phyloP scores from a whole-genome alignment of 805 yeast genomes.

The Limtongia smithiae region DNA sequence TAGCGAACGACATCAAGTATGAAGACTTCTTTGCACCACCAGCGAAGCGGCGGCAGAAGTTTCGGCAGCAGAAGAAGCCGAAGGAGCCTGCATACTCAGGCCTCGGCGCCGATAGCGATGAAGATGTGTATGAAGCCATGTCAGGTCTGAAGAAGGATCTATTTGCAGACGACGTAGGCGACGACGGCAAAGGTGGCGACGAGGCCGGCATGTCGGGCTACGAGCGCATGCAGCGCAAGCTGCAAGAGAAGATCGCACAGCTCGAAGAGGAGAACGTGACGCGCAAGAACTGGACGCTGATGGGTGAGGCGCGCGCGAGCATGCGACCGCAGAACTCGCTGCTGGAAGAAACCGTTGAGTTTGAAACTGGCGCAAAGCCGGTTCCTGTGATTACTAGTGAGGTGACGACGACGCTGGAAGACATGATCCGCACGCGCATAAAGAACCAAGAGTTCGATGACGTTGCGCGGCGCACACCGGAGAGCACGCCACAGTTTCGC shows the following conservation, averaged over 20 bases:
- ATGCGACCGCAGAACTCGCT: slow-evolving; percentile 83
- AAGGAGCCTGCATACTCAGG: slow-evolving; percentile 30
- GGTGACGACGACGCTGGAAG: slow-evolving; percentile 81
- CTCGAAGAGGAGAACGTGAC: slow-evolving; percentile 86
- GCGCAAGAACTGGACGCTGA: slow-evolving; percentile 89
- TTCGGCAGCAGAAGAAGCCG: background rate
- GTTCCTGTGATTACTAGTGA: slow-evolving; percentile 93
- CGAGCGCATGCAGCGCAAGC: slow-evolving; percentile 69
- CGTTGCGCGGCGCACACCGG: slow-evolving; percentile 65
- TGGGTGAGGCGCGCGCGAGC: slow-evolving; percentile 82
- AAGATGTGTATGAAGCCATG: slow-evolving; percentile 34
- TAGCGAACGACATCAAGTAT: slow-evolving; percentile 36
- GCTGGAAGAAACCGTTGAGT: slow-evolving; percentile 75
- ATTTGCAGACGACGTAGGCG: slow-evolving; percentile 47
- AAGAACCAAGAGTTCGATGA: slow-evolving; percentile 74
- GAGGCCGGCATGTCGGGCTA: slow-evolving; percentile 53
- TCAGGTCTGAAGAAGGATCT: slow-evolving; percentile 37
- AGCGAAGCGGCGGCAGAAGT: slow-evolving; percentile 13
- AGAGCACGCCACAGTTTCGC: slow-evolving; percentile 61
- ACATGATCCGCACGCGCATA: slow-evolving; percentile 79
- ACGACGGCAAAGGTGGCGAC: slow-evolving; percentile 61
- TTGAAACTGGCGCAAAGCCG: slow-evolving; percentile 91
- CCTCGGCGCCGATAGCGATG: slow-evolving; percentile 32
- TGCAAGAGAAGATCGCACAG: slow-evolving; percentile 71
- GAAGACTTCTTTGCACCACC: slow-evolving; percentile 43